Evolutionary conservation across 176 grass and related monocot species (phyloP), one percentile per base, ranked within the genome.

Genomic region (Miscanthus lutarioriparius): DNA sequence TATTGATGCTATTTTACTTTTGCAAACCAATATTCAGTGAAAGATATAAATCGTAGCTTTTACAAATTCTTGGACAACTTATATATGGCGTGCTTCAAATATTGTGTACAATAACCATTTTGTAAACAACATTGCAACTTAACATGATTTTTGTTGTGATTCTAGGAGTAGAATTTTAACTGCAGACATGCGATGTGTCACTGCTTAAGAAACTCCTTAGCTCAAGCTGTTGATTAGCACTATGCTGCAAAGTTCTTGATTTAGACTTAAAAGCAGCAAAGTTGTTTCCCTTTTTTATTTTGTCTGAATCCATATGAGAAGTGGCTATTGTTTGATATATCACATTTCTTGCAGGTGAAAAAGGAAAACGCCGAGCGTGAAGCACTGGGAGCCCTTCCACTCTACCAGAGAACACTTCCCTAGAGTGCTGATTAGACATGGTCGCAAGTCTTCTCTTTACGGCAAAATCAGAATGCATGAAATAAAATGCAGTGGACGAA

Each of bases 391-490:
- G 92, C 94, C 63, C 92, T 97, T 85, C 94, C 92, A 69, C 77
- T 97, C 43, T 89, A 94, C 76, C 86, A 97, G 94, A 89, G 94
- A 40, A 87, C 92, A 66, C 87, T 94, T 90, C 94, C 94, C 45
- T 97, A 78, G 87, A 75, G 15, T 6, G 64, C 33, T 85, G 15
- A 38, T 22, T 77, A 80, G 33, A 79, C 39, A 40, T 74, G 16
- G 28, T n/a, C 20, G 2, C 35, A 63, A 30, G 47, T 76, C 72
- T 80, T 19, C 67, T 72, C 75, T 56, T 86, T 13, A 49, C 44
- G 15, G 27, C 48, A 59, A 59, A 76, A 76, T 66, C 85, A 85
- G 74, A 85, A 80, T 87, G 86, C 88, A 81, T 93, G 81, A 87
- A 93, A 92, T 93, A 96, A 93, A 77, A 87, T 93, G 84, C 94